These are phyloP conservation scores for Piedraia hortae DNA, from an alignment of 2,329 filamentous ascomycete genomes.

Conservation along the genomic window DNA sequence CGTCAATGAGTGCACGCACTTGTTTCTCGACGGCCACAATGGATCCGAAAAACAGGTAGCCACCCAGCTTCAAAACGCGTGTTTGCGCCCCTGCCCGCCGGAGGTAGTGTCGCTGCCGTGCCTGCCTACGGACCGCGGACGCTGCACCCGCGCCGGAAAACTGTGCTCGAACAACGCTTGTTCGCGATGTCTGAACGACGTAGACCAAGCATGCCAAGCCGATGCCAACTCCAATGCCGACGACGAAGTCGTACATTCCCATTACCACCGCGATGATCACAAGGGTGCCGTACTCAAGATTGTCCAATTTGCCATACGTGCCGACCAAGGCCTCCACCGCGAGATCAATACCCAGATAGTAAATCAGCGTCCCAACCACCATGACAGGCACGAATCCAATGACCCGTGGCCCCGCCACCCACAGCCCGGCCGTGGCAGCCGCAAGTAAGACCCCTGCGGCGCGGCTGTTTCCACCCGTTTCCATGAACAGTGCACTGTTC, in stretches of 20 bases:
- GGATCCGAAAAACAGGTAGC: slow-evolving; percentile 28
- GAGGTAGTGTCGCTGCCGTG: slow-evolving; percentile 65
- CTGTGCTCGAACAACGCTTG: slow-evolving; percentile 68
- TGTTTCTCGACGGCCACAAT: slow-evolving; percentile 85
- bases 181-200: slow-evolving; percentile 69
- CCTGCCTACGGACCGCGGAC: slow-evolving; percentile 77
- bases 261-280: slow-evolving; percentile 78
- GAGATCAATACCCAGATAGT: slow-evolving; percentile 77
- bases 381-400: slow-evolving; percentile 91
- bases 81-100: slow-evolving; percentile 68
- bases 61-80: slow-evolving; percentile 68
- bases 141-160: slow-evolving; percentile 73
- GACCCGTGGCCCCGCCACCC: slow-evolving; percentile 61
- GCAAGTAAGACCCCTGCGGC: slow-evolving; percentile 70
- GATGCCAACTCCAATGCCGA: slow-evolving; percentile 78
- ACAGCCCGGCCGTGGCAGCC: slow-evolving; percentile 47
- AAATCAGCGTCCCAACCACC: slow-evolving; percentile 89
- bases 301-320: slow-evolving; percentile 66
- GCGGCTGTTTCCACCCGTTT: slow-evolving; percentile 66
- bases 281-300: slow-evolving; percentile 69
- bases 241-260: slow-evolving; percentile 90
- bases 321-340: slow-evolving; percentile 68
- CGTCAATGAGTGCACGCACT: slow-evolving; percentile 56
- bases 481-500: slow-evolving; percentile 90
- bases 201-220: slow-evolving; percentile 73